A percentile compares a stretch with the other conserved stretches of the same genome.
Evolutionary conservation across 2,329 filamentous ascomycete genomes (phyloP).

Genomic region (Venturia pyrina): DNA sequence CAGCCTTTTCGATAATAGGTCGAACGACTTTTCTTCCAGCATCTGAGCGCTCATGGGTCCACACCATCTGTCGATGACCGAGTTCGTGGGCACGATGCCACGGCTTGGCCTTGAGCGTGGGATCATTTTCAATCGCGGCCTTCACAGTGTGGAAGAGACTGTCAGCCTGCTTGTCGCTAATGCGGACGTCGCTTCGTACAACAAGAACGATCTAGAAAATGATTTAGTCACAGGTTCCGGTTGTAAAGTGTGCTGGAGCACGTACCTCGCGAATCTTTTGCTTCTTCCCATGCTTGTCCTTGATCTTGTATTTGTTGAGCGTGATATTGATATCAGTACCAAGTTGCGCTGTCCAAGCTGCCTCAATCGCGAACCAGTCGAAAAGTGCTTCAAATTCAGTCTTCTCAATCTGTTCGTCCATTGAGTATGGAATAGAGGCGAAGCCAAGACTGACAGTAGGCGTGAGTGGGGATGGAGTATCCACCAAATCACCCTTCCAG

Average conservation of each 20-base stretch:
- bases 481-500: constrained; percentile 39
- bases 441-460: constrained; percentile 38
- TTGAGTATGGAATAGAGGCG: constrained; percentile 35
- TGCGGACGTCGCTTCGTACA: constrained; percentile 35
- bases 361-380: constrained; percentile 39
- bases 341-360: constrained; percentile 37
- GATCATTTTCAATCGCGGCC: constrained; percentile 31
- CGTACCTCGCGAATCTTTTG: constrained; percentile 32
- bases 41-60: constrained; percentile 27
- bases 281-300: constrained; percentile 29
- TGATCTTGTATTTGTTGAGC: constrained; percentile 37
- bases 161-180: constrained; percentile 34
- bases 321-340: constrained; percentile 35
- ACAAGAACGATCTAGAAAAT: constrained; percentile 30
- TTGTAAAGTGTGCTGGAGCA: background rate
- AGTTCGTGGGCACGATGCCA: constrained; percentile 36
- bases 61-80: constrained; percentile 36
- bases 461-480: constrained; percentile 36
- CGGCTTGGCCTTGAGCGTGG: constrained; percentile 29
- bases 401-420: constrained; percentile 36
- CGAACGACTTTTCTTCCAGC: constrained; percentile 35
- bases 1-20: constrained; percentile 37
- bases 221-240: too few species aligned
- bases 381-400: constrained; percentile 39
- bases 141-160: constrained; percentile 31